Evolutionary conservation across 2,329 filamentous ascomycete species (phyloP), one percentile per base, ranked within the genome.

Genomic region (Trichoderma harzianum): DNA sequence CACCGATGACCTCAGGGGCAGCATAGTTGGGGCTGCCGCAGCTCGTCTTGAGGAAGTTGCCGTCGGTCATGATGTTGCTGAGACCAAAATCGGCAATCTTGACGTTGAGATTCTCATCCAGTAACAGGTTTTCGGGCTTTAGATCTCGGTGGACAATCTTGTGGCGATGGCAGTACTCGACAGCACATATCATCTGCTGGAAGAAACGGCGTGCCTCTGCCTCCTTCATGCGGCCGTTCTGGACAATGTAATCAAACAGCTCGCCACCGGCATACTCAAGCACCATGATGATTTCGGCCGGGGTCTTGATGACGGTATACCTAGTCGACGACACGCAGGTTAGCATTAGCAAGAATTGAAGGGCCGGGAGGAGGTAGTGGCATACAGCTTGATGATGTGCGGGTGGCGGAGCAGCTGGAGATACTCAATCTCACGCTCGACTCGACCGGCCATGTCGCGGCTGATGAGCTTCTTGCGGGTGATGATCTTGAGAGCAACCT

Each of bases 21-120:
- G 96, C 96, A 81, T 99, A 99, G 82, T 99, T 99, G 55, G 96
- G 96, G 79, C 95, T 98, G 68, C 96, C 96, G 78, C 96, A 99
- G 80, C 95, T 98, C 1, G 96, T 99, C 84, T 98, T 98, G 78
- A 99, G 89, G 80, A 99, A 99, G 81, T 99, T 99, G 30, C 96
- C 96, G 80, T 99, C 96, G 0, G 96, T 98, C 96, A 99, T 99
- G 83, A 99, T 99, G 80, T 99, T 99, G 85, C 95, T 98, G 71
- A 99, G 86, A 72, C 96, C 96, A 77, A 99, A 99, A 83, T 99
- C 96, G 78, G 96, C 96, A 84, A 99, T 99, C 85, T 99, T 99
- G 83, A 99, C 95, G 78, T 99, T 98, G 79, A 97, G 91, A 72
- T 97, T 92, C 75, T 97, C 93, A 83, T 99, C 96, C 66, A 99